Base-by-base conservation (phyloP, 1,284 basidiomycete species). In the Exsudoporus floridanus region DNA sequence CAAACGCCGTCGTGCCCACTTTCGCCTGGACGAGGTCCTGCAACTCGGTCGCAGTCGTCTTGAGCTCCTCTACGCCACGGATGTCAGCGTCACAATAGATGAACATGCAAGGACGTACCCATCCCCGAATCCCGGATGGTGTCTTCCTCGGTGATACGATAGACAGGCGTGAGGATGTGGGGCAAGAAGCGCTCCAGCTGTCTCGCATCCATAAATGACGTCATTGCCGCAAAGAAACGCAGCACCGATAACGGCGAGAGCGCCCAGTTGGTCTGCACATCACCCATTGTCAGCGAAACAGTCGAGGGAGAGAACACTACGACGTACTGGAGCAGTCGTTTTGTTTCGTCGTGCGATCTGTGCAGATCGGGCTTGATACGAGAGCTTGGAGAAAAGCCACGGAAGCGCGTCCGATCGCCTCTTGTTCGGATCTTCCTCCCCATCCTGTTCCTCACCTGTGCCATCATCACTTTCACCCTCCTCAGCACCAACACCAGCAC, bases 191-290 rank as follows among this genome's bases (percentile, higher is more conserved):
- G 74, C 56, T 87, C 82, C 0, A 92, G 73, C 34, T 77, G 71
- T 0, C 65, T 56, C 1, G 75, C 61, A 1, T 84, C 79, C 74
- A 98, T 82, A 62, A 83, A 74, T 8, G 88, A 85, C 5, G 83
- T 73, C 82, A 97, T 92, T 0, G 94, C 94, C 1, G 94, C 95
- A 63, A 98, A 97, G 87, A 93, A 96, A n/a, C 90, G 86, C 41
- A 98, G 71, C 47, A 91, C 83, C 0, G 92, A 84, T 8, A 87
- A 71, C 0, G 93, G 88, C 57, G 92, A 90, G 19, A 88, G 81
- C 6, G 83, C 78, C 94, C 95, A 98, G 55, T 78, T 78, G 3
- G 74, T 69, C 77, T 84, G 38, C 1, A 16, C 55, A 74, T 74
- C 9, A 60, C 57, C 2, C 35, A 72, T 18, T 10, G 10, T 16